A percentile compares a stretch with the other conserved stretches of the same genome.
Conservation (phyloP, 768 basidiomycete genomes). For the Trametes cingulata region DNA sequence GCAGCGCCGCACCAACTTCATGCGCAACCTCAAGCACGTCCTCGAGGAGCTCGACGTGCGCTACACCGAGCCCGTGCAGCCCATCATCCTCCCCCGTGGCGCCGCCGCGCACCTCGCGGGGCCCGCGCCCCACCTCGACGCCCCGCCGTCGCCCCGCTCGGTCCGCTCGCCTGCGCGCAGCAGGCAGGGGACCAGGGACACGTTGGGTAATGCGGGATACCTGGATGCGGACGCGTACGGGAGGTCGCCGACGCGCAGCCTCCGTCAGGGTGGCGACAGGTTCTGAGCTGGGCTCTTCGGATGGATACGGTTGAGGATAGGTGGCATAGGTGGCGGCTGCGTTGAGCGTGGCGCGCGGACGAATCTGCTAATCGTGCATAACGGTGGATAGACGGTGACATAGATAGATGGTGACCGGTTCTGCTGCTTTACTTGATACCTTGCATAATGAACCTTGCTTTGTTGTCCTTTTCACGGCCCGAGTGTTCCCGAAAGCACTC, state of each 20-base stretch:
- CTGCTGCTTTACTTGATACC: neutral
- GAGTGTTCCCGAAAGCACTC: no score
- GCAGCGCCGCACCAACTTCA: constrained; percentile 72
- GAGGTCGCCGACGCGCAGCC: constrained; percentile 18
- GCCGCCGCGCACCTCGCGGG: constrained; percentile 3
- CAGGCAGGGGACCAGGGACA: constrained; percentile 9
- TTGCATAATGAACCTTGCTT: neutral
- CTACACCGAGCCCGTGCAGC: constrained; percentile 74
- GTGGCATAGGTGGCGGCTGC: neutral
- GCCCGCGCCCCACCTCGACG: constrained; percentile 7
- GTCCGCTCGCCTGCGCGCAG: constrained; percentile 2
- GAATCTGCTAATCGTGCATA: no score
- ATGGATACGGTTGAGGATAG: neutral
- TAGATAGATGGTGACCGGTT: neutral
- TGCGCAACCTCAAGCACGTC: constrained; percentile 69
- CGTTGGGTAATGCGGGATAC: constrained; percentile 19
- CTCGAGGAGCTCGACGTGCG: constrained; percentile 74
- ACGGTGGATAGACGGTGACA: neutral
- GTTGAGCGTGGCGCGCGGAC: neutral
- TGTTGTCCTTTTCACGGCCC: no score
- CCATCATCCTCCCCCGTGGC: constrained; percentile 52
- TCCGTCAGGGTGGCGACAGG: constrained; percentile 15
- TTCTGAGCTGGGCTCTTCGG: constrained; percentile 7
- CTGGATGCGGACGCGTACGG: constrained; percentile 4
- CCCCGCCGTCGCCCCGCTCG: constrained; percentile 16